Evolutionary conservation across 768 basidiomycete species (phyloP).

Genomic region (Leccinum variicolor): DNA sequence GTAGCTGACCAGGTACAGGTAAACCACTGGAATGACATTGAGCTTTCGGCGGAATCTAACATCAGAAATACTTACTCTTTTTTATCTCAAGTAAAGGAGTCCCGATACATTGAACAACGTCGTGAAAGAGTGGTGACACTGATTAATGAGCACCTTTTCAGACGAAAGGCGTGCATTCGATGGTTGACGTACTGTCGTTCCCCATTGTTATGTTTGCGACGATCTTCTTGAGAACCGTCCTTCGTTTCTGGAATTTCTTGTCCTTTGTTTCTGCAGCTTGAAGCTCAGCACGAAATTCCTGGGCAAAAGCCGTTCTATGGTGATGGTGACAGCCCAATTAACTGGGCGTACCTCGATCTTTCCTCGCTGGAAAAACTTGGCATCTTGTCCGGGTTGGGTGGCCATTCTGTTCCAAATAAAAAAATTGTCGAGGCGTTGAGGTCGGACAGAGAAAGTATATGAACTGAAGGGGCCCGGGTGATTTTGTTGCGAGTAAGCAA

Average conservation of each 20-base stretch:
- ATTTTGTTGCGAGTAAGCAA: neutral
- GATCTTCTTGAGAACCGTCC: slow-evolving; percentile 94
- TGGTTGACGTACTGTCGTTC: slow-evolving; percentile 80
- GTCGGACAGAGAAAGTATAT: slow-evolving; percentile 2
- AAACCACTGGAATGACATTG: slow-evolving; percentile 69
- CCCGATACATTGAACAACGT: slow-evolving; percentile 92
- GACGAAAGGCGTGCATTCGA: slow-evolving; percentile 9
- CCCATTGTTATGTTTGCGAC: slow-evolving; percentile 99
- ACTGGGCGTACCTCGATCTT: slow-evolving; percentile 72
- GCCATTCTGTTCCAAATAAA: slow-evolving; percentile 32
- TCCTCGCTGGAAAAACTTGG: slow-evolving; percentile 87
- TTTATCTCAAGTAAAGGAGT: slow-evolving; percentile 97
- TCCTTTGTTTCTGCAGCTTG: slow-evolving; percentile 92
- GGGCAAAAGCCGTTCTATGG: slow-evolving; percentile 14
- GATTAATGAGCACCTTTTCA: slow-evolving; percentile 17
- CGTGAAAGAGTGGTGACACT: slow-evolving; percentile 96
- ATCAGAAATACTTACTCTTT: slow-evolving; percentile 71
- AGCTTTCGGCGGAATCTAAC: neutral
- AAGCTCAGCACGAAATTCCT: slow-evolving; percentile 91
- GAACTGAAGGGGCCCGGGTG: neutral
- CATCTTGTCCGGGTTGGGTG: slow-evolving; percentile 72
- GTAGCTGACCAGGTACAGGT: slow-evolving; percentile 96
- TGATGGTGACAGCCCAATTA: slow-evolving; percentile 5
- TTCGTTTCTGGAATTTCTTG: slow-evolving; percentile 93
- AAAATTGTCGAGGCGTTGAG: neutral